Base-by-base conservation (phyloP, 1,284 basidiomycete genomes). In the Ceraceosorus guamensis region DNA sequence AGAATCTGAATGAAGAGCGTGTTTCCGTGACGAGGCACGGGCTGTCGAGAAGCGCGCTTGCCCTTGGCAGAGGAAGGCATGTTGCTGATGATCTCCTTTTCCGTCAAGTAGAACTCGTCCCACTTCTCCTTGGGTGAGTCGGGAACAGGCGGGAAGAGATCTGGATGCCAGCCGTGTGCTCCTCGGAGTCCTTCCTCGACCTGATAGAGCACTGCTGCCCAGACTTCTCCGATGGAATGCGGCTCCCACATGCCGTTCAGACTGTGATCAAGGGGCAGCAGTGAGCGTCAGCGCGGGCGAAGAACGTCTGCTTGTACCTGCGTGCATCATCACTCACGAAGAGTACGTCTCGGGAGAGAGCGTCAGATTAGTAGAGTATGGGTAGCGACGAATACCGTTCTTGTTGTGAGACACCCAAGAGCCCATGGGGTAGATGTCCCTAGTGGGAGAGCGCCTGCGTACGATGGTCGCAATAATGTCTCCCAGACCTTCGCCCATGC, bases 201-300 rank as follows among this genome's bases (percentile, higher is more conserved):
- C 50, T 71, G 83, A 84, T 89, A 95, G 58, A 96, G 85, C 59
- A 95, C 86, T 80, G 95, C 82, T 16, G 91, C 91, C 91, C 91
- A 96, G 58, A 96, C 91, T 78, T 92, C 91, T 57, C 91, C 90
- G 60, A 91, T 87, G 43, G 88, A 87, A 76, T 91, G 89, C 18
- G 79, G 78, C 49, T 76, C 59, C 57, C 59, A 68, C 53, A 77
- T 76, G 14, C 91, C 88, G 81, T 96, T 90, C 46, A 97, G 86
- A n/a, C 87, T 92, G 83, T 91, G 87, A n/a, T n/a, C n/a, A n/a
- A n/a, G n/a, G n/a, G n/a, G n/a, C n/a, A n/a, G n/a, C n/a, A n/a
- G n/a, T n/a, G n/a, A n/a, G n/a, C n/a, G n/a, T n/a, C n/a, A n/a
- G n/a, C n/a, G n/a, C n/a, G n/a, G n/a, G n/a, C n/a, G n/a, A n/a